Evolutionary conservation across 2,329 filamentous ascomycete species (phyloP).

Genomic region (Bipolaris victoriae): DNA sequence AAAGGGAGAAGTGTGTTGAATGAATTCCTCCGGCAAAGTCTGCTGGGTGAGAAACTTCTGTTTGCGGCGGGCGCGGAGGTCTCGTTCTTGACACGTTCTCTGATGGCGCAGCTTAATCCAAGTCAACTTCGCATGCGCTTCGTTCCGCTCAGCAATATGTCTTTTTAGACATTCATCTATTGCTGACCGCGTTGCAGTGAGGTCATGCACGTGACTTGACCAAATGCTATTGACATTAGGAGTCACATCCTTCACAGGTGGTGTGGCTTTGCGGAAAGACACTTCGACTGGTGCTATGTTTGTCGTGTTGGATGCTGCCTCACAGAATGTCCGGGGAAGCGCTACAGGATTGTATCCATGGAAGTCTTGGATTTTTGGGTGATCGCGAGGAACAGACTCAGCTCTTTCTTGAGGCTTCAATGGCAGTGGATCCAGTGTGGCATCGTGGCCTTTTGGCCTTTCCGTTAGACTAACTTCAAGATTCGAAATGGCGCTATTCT

Average conservation of each 20-base stretch:
- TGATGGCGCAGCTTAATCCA: constrained; percentile 27
- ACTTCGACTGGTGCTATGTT: not conserved
- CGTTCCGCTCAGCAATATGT: constrained; percentile 19
- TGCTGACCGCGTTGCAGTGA: constrained; percentile 10
- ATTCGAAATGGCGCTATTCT: not conserved
- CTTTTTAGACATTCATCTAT: constrained; percentile 22
- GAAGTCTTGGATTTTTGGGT: not conserved
- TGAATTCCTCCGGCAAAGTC: constrained; percentile 13
- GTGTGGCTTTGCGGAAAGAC: not conserved
- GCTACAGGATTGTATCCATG: not conserved
- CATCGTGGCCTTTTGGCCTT: not conserved
- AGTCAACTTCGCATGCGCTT: constrained; percentile 25
- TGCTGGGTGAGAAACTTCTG: not conserved
- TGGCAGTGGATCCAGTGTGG: not conserved
- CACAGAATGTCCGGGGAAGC: not conserved
- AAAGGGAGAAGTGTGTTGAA: constrained; percentile 35
- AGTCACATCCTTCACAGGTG: not conserved
- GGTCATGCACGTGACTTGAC: constrained; percentile 12
- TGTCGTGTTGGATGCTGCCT: not conserved
- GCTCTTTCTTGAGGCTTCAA: not conserved
- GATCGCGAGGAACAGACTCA: not conserved
- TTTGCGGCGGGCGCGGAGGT: constrained; percentile 17
- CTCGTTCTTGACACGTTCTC: constrained; percentile 29
- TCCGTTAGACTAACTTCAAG: not conserved
- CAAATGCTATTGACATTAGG: not conserved